These are phyloP conservation scores for Boletus bicolor DNA, from an alignment of 768 basidiomycete genomes.

Conservation along the genomic window DNA sequence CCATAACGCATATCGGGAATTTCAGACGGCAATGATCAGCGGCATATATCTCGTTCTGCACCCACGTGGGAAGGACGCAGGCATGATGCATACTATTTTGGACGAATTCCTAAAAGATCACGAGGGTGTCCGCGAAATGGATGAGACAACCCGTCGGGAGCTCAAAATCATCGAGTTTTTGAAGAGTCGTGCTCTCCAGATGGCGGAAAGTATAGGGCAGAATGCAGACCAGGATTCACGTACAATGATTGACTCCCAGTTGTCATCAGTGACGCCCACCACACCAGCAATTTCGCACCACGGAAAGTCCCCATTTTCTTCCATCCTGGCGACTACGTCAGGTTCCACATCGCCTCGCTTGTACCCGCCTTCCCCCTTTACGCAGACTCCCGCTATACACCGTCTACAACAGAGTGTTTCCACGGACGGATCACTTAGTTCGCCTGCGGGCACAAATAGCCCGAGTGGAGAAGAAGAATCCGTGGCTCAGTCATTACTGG, in stretches of 20 bases:
- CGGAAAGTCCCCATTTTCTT: slow-evolving; percentile 20
- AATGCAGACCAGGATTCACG: slow-evolving; percentile 14
- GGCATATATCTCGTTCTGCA: slow-evolving; percentile 83
- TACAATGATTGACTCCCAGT: slow-evolving; percentile 36
- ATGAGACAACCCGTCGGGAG: slow-evolving; percentile 79
- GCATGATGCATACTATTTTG: slow-evolving; percentile 73
- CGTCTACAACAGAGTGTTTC: slow-evolving; percentile 50
- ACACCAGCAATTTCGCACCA: slow-evolving; percentile 11
- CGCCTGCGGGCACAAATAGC: slow-evolving; percentile 66
- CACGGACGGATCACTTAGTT: slow-evolving; percentile 46
- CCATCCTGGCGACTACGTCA: slow-evolving; percentile 22
- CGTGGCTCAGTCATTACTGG: slow-evolving; percentile 71
- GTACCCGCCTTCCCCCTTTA: slow-evolving; percentile 28
- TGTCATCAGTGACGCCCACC: slow-evolving; percentile 13
- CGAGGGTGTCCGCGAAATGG: slow-evolving; percentile 55
- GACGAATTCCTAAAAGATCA: slow-evolving; percentile 71
- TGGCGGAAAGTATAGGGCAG: slow-evolving; percentile 34
- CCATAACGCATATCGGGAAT: slow-evolving; percentile 81
- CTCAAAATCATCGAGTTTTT: slow-evolving; percentile 83
- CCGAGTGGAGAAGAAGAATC: slow-evolving; percentile 71
- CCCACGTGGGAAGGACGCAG: slow-evolving; percentile 65
- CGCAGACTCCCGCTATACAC: slow-evolving; percentile 52
- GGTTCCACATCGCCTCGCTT: slow-evolving; percentile 21
- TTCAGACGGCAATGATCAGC: slow-evolving; percentile 86
- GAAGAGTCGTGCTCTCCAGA: slow-evolving; percentile 62